Percentiles rank a stretch among this genome's conserved stretches.
These are phyloP conservation scores for Fallopia convolvulus DNA, from an alignment of 148 eudicot species.

Conservation along the genomic window DNA sequence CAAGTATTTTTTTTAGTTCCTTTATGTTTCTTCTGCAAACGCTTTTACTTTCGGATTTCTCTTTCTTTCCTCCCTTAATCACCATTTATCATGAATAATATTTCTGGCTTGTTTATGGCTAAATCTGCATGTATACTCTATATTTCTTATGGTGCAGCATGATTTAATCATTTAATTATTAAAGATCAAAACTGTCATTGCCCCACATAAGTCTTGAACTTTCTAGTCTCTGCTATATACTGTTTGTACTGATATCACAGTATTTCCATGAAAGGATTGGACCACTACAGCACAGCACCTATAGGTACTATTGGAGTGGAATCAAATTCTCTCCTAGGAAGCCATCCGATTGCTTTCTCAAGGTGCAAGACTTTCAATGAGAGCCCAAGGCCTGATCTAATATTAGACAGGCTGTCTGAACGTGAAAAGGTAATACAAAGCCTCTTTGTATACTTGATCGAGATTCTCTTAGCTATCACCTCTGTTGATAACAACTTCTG, in stretches of 20 bases:
- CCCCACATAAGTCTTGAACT: background rate
- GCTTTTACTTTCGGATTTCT: background rate
- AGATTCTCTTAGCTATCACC: background rate
- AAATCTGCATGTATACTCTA: background rate
- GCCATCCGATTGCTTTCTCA: conserved; percentile 18
- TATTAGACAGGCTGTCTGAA: conserved; percentile 64
- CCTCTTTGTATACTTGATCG: background rate
- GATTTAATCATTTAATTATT: background rate
- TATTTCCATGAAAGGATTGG: conserved; percentile 42
- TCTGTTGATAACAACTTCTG: background rate
- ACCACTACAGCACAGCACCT: conserved; percentile 55
- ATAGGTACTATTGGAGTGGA: conserved; percentile 28
- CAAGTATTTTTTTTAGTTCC: background rate
- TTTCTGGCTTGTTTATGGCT: background rate
- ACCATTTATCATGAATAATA: background rate
- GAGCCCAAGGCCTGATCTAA: conserved; percentile 36
- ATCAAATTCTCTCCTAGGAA: conserved; percentile 33
- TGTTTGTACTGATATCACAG: background rate
- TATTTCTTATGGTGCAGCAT: background rate
- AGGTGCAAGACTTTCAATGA: conserved; percentile 42
- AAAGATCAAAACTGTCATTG: background rate
- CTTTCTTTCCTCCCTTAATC: background rate
- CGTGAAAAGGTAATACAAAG: conserved; percentile 57
- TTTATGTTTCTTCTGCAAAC: background rate
- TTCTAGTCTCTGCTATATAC: background rate